A percentile compares a stretch with the other conserved stretches of the same genome.
These are phyloP conservation scores for Tetrahymena elliotti DNA, from an alignment of 73 alveolate species.

Conservation along the genomic window DNA sequence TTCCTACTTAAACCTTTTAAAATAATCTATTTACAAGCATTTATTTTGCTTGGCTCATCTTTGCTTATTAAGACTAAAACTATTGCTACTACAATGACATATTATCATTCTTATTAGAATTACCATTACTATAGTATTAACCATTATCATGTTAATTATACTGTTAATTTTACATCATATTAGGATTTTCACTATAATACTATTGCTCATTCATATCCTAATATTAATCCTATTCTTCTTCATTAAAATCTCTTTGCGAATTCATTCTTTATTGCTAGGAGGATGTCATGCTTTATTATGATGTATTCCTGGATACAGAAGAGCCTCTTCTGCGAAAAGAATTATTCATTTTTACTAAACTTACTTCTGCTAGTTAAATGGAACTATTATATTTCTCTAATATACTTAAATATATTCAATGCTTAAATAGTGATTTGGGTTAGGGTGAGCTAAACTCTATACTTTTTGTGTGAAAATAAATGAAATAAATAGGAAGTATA, in stretches of 20 bases:
- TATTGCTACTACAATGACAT: not conserved
- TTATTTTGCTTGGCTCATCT: not conserved
- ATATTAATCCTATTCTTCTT: not conserved
- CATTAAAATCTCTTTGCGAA: not conserved
- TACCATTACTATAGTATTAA: not conserved
- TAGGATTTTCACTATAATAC: not conserved
- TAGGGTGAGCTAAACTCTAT: too few relatives aligned
- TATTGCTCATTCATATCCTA: not conserved
- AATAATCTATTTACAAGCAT: not conserved
- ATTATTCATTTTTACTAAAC: not conserved
- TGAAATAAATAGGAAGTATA: not conserved
- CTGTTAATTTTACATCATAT: not conserved
- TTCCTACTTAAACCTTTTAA: not conserved
- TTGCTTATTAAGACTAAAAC: not conserved
- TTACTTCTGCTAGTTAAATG: not conserved
- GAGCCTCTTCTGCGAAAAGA: not conserved
- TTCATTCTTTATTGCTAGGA: not conserved
- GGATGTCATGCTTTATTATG: not conserved
- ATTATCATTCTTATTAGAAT: not conserved
- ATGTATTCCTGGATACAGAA: not conserved
- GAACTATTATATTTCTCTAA: not conserved
- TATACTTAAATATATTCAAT: not conserved
- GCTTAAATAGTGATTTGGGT: not conserved
- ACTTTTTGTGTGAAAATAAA: too few relatives aligned
- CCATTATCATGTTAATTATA: not conserved